Conservation (phyloP, 2,329 filamentous ascomycete species). For the Colletotrichum viniferum region DNA sequence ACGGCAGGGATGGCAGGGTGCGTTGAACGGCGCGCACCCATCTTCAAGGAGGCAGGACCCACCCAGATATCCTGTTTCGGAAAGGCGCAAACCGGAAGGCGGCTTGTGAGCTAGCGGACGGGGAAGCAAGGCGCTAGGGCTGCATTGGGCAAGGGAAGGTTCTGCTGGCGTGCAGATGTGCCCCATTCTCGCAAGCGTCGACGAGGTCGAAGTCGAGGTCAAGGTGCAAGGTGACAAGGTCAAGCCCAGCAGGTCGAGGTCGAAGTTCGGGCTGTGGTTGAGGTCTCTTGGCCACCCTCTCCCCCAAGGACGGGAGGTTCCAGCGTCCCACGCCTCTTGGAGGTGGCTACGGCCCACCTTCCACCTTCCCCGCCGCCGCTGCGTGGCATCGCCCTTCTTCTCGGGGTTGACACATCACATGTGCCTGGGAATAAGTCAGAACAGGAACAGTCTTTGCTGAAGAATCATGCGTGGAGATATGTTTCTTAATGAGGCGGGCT, state of each 20-base stretch:
- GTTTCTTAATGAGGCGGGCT: background rate
- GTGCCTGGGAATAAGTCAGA: background rate
- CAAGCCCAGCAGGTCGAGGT: background rate
- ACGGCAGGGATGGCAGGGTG: background rate
- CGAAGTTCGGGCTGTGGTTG: background rate
- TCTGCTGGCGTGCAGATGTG: background rate
- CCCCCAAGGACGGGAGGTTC: background rate
- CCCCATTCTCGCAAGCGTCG: background rate
- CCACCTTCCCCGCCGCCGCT: background rate
- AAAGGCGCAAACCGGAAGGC: background rate
- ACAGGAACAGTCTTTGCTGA: background rate
- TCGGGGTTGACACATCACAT: background rate
- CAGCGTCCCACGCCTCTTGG: background rate
- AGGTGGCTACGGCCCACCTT: background rate
- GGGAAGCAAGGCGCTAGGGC: conserved; percentile 2
- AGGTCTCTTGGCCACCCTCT: background rate
- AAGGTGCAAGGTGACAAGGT: background rate
- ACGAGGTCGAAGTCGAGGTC: background rate
- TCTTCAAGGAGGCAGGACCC: background rate
- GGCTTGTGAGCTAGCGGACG: background rate
- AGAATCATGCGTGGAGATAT: background rate
- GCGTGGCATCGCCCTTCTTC: background rate
- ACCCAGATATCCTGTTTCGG: background rate
- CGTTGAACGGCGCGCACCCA: background rate
- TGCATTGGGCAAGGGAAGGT: conserved; percentile 7